phyloP scores from a whole-genome alignment of 2,329 filamentous ascomycete species.

The Incumbomyces delicatus region DNA sequence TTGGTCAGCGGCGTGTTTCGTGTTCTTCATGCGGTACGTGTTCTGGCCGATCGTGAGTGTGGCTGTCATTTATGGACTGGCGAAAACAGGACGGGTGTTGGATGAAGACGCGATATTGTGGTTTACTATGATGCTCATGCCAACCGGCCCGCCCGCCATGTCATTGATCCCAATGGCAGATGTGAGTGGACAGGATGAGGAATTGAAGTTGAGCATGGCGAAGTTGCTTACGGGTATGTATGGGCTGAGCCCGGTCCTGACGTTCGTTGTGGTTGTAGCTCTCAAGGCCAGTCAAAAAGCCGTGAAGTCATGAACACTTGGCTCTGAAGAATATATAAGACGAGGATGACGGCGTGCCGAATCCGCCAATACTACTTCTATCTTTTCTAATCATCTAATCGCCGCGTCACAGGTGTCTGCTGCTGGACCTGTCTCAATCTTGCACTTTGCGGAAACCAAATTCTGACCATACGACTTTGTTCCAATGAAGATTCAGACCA shows the following conservation, averaged over 20 bases:
- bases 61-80: constrained; percentile 45
- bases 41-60: constrained; percentile 52
- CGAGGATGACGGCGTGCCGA: too few species aligned
- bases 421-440: too few species aligned
- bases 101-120: constrained; percentile 53
- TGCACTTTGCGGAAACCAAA: too few species aligned
- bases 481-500: too few species aligned
- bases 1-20: constrained; percentile 40
- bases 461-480: too few species aligned
- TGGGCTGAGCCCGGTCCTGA: constrained; percentile 24
- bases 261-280: constrained; percentile 25
- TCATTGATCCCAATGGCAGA: constrained; percentile 42
- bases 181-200: constrained; percentile 32
- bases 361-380: too few species aligned
- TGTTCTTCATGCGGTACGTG: constrained; percentile 49
- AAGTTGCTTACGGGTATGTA: constrained; percentile 35
- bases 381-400: too few species aligned
- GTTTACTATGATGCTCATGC: constrained; percentile 56
- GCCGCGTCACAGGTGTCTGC: too few species aligned
- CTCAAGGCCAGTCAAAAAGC: constrained; percentile 24
- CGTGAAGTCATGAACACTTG: constrained; percentile 7
- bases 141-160: constrained; percentile 46
- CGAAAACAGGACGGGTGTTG: constrained; percentile 43
- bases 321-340: not conserved
- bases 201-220: constrained; percentile 44